Conservation (phyloP, 495 filamentous ascomycete genomes). For the Talaromyces borbonicus region DNA sequence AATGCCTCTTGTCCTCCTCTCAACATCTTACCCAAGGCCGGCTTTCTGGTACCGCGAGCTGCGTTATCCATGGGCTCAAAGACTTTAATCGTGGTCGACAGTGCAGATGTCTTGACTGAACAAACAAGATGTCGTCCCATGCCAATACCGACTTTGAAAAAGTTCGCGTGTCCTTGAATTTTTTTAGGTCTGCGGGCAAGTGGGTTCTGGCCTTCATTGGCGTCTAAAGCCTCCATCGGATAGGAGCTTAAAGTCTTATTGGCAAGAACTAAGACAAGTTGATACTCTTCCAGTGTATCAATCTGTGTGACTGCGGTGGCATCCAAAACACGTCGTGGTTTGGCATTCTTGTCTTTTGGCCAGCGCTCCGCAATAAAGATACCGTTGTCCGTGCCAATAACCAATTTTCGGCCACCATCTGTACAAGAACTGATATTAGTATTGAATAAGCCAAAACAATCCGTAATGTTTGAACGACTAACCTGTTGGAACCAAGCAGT, state of each 20-base stretch:
- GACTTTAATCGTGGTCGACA: slow-evolving; percentile 93
- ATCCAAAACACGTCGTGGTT: slow-evolving; percentile 79
- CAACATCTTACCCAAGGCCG: slow-evolving; percentile 90
- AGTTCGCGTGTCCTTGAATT: slow-evolving; percentile 93
- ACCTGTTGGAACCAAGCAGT: slow-evolving; percentile 86
- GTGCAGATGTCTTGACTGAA: slow-evolving; percentile 80
- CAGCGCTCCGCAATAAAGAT: slow-evolving; percentile 86
- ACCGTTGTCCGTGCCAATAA: slow-evolving; percentile 87
- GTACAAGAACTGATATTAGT: slow-evolving; percentile 22
- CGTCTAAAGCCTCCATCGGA: slow-evolving; percentile 73
- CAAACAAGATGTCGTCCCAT: slow-evolving; percentile 90
- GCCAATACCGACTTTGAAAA: slow-evolving; percentile 95
- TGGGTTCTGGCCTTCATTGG: slow-evolving; percentile 59
- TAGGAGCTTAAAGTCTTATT: slow-evolving; percentile 87
- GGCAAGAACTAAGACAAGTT: slow-evolving; percentile 80
- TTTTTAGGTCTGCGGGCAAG: slow-evolving; percentile 86
- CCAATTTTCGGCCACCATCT: slow-evolving; percentile 92
- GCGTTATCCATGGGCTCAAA: slow-evolving; percentile 92
- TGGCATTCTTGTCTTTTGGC: slow-evolving; percentile 66
- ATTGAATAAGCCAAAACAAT: neutral
- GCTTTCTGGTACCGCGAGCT: slow-evolving; percentile 80
- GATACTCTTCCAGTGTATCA: slow-evolving; percentile 91
- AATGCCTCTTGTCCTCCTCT: slow-evolving; percentile 86
- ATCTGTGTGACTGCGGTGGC: slow-evolving; percentile 83
- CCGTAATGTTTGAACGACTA: slow-evolving; percentile 20